Evolutionary conservation across 75 land plant species (phyloP).

Genomic region (Isoetes taiwanensis): DNA sequence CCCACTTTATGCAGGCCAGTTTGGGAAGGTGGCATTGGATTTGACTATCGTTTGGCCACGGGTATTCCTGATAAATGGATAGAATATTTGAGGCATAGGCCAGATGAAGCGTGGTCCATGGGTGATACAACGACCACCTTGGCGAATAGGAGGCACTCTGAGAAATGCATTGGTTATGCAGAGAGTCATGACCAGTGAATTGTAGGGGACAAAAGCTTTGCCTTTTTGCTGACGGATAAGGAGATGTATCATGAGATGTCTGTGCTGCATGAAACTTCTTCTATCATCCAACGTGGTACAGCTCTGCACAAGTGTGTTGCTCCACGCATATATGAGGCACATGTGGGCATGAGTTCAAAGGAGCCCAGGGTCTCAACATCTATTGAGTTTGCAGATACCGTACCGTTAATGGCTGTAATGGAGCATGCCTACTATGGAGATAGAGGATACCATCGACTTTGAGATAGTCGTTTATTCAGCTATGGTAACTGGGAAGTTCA

Average conservation of each 20-base stretch:
- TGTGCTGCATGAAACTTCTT: slow-evolving; percentile 42
- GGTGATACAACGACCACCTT: slow-evolving; percentile 49
- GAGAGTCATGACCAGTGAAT: slow-evolving; percentile 98
- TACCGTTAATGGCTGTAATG: no score
- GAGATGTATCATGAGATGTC: slow-evolving; percentile 97
- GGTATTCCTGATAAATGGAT: slow-evolving; percentile 97
- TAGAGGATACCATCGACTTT: no score
- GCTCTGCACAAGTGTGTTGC: slow-evolving; percentile 98
- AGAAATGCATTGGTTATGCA: slow-evolving; percentile 86
- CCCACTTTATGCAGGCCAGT: slow-evolving; percentile 77
- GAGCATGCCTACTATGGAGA: no score
- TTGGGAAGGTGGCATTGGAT: slow-evolving; percentile 77
- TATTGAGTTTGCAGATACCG: no score
- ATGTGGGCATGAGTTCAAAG: no score
- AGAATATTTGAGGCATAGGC: slow-evolving; percentile 57
- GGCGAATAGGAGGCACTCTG: slow-evolving; percentile 82
- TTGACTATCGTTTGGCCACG: slow-evolving; percentile 93
- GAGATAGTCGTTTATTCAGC: no score
- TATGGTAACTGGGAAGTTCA: no score
- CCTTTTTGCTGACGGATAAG: slow-evolving; percentile 88
- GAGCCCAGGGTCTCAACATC: no score
- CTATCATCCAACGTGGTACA: slow-evolving; percentile 71
- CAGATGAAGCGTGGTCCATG: slow-evolving; percentile 85
- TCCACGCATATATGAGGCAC: no score
- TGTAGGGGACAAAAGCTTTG: slow-evolving; percentile 91